phyloP scores from a whole-genome alignment of 495 filamentous ascomycete genomes.

The Neurospora sp. region DNA sequence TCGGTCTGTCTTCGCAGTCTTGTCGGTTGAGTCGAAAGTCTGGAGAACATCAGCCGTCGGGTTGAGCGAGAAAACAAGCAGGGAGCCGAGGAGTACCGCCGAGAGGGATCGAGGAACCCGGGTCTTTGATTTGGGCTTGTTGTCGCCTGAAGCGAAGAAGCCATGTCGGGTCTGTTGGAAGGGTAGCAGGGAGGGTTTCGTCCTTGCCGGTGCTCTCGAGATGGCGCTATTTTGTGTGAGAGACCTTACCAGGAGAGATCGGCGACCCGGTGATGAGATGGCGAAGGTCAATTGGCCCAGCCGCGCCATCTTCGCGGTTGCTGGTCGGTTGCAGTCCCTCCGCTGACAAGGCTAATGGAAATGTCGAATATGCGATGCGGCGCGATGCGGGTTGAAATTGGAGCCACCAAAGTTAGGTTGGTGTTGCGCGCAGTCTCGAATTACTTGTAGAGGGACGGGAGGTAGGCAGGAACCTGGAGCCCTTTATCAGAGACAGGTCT shows the following conservation, averaged over 20 bases:
- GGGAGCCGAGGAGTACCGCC: slow-evolving; percentile 23
- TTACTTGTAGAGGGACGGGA: background rate
- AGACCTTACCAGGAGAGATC: background rate
- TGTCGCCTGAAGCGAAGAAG: slow-evolving; percentile 6
- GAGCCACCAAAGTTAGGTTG: background rate
- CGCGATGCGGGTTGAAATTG: background rate
- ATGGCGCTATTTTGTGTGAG: background rate
- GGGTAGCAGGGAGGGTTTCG: background rate
- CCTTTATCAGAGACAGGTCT: background rate
- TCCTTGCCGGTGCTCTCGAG: background rate
- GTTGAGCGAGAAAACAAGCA: slow-evolving; percentile 34
- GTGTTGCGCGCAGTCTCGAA: background rate
- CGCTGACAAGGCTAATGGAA: background rate
- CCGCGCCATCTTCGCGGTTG: background rate
- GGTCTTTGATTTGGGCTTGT: slow-evolving; percentile 5
- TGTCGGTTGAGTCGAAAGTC: slow-evolving; percentile 11
- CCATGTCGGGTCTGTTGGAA: slow-evolving; percentile 3
- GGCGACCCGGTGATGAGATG: background rate
- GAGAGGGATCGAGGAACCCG: slow-evolving; percentile 8
- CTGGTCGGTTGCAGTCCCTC: background rate
- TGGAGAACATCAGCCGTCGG: slow-evolving; percentile 29
- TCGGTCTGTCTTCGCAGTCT: background rate
- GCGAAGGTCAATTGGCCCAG: background rate
- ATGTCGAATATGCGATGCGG: background rate
- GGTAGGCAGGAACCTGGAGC: background rate